Conservation (phyloP, 305 asterid genomes). For the Fraxinus baroniana region DNA sequence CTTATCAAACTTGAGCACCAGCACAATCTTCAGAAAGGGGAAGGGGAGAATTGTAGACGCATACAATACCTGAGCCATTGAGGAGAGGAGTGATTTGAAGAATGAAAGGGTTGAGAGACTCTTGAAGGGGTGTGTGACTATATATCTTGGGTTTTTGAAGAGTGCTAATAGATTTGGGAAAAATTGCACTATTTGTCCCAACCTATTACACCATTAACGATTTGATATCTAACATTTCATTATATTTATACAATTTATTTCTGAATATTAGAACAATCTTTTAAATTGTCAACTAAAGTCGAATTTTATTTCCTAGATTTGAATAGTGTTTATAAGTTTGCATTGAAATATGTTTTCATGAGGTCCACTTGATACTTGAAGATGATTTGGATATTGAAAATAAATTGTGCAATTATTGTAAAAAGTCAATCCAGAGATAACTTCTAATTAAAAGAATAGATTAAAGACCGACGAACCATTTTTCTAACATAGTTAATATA, state of each 20-base stretch:
- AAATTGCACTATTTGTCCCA: not conserved
- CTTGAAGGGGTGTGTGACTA: not conserved
- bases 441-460: no score
- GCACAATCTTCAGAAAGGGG: not conserved
- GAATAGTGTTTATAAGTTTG: not conserved
- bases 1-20: not conserved
- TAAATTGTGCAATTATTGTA: not conserved
- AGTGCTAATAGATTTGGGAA: not conserved
- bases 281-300: not conserved
- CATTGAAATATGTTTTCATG: not conserved
- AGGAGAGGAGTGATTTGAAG: constrained; percentile 1
- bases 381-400: constrained; percentile 16
- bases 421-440: not conserved
- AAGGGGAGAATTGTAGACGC: not conserved
- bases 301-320: no score
- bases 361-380: not conserved
- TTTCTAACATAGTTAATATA: not conserved
- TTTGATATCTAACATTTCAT: not conserved
- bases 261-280: no score
- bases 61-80: constrained; percentile 61
- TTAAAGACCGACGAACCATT: no score
- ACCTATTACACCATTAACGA: not conserved
- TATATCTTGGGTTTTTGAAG: constrained; percentile 4
- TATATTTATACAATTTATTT: not conserved
- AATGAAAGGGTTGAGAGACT: not conserved